Conservation (phyloP, 768 basidiomycete species). For the Lentinula guzmanii region DNA sequence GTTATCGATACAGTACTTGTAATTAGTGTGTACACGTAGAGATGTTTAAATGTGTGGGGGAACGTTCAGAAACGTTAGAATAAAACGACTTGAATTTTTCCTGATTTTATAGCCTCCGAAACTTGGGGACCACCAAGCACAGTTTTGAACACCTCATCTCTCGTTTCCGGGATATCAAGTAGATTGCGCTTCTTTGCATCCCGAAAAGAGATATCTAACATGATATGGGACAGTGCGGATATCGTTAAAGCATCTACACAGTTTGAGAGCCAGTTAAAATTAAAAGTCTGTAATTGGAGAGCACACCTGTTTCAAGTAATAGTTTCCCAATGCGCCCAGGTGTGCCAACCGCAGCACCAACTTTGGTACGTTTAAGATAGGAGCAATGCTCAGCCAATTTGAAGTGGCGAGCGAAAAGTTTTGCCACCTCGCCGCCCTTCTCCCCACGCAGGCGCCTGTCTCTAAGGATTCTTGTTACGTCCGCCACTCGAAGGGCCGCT, state of each 20-base stretch:
- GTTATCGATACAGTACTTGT: conserved; percentile 11
- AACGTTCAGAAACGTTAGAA: conserved; percentile 38
- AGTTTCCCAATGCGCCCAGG: conserved; percentile 89
- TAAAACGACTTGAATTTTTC: conserved; percentile 75
- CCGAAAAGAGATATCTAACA: conserved; percentile 68
- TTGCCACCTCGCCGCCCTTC: conserved; percentile 88
- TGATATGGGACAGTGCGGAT: conserved; percentile 76
- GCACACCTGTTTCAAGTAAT: conserved; percentile 60
- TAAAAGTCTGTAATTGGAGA: not conserved
- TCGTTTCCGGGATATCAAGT: conserved; percentile 78
- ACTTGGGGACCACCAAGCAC: conserved; percentile 62
- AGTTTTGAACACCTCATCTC: conserved; percentile 73
- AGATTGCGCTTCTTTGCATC: conserved; percentile 75
- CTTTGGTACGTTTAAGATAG: conserved; percentile 79
- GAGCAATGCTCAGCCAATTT: conserved; percentile 83
- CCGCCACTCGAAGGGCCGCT: conserved; percentile 90
- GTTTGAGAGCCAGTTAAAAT: conserved; percentile 8
- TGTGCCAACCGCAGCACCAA: conserved; percentile 87
- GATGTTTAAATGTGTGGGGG: conserved; percentile 6
- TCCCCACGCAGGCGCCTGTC: conserved; percentile 66
- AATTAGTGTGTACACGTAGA: conserved; percentile 11
- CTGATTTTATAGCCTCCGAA: conserved; percentile 56
- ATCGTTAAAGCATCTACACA: conserved; percentile 60
- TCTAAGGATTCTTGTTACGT: conserved; percentile 72
- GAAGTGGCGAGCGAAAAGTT: conserved; percentile 94